Evolutionary conservation across 2,329 filamentous ascomycete species (phyloP).

Genomic region (Raffaelea ambrosiae): DNA sequence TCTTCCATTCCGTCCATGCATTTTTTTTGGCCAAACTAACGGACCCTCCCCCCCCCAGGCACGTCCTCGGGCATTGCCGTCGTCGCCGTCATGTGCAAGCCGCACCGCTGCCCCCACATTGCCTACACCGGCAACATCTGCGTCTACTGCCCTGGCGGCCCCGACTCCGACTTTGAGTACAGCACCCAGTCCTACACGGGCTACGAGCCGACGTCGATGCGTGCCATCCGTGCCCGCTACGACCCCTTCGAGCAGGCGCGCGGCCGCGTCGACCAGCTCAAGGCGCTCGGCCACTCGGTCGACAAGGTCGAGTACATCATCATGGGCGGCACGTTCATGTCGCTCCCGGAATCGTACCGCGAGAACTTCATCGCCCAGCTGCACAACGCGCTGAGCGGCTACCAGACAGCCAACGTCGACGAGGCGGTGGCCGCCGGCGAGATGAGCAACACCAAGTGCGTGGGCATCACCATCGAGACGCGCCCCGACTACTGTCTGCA

Average conservation of each 20-base stretch:
- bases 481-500: constrained; percentile 94
- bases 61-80: constrained; percentile 96
- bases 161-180: constrained; percentile 98
- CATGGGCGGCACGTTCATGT: constrained; percentile 99
- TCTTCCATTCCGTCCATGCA: not conserved
- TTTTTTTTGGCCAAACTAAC: too few species aligned
- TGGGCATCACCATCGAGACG: constrained; percentile 97
- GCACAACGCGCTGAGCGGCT: constrained; percentile 93
- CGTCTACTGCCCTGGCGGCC: constrained; percentile 95
- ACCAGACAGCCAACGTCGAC: constrained; percentile 88
- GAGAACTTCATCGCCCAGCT: constrained; percentile 92
- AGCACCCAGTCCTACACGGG: constrained; percentile 98
- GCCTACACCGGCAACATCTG: constrained; percentile 98
- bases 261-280: constrained; percentile 93
- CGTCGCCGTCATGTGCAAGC: constrained; percentile 99
- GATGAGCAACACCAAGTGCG: constrained; percentile 94
- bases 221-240: constrained; percentile 91
- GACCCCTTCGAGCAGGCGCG: constrained; percentile 97
- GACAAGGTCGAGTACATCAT: constrained; percentile 99
- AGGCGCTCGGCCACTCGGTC: constrained; percentile 88
- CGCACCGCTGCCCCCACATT: constrained; percentile 94
- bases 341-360: constrained; percentile 76
- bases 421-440: constrained; percentile 91
- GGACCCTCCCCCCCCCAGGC: constrained; percentile 35
- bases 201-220: constrained; percentile 97